These are phyloP conservation scores for Chlamydomonas incerta DNA, from an alignment of 139 green algal genomes.

Conservation along the genomic window DNA sequence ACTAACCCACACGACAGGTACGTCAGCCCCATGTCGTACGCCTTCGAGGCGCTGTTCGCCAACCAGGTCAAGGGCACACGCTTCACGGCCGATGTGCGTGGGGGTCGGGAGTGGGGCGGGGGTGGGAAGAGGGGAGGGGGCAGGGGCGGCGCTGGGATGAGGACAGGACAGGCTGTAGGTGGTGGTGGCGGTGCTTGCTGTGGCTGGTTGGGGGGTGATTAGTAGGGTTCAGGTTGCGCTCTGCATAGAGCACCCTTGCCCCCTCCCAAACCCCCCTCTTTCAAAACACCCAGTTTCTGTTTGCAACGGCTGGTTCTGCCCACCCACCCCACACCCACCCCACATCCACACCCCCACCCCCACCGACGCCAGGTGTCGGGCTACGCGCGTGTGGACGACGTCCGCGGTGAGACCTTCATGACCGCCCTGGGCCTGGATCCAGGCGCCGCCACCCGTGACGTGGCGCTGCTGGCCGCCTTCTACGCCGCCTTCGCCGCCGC, in stretches of 20 bases:
- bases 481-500: slow-evolving; percentile 7
- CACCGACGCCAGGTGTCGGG: neutral
- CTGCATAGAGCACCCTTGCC: no score
- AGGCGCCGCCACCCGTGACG: neutral
- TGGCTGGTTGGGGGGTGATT: no score
- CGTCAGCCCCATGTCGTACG: slow-evolving; percentile 50
- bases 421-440: neutral
- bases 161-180: no score
- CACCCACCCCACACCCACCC: no score
- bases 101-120: neutral
- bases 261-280: no score
- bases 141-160: no score
- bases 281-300: no score
- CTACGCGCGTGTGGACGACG: slow-evolving; percentile 33
- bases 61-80: slow-evolving; percentile 66
- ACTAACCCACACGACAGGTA: slow-evolving; percentile 22
- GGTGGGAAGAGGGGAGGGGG: no score
- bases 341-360: neutral
- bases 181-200: no score
- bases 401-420: slow-evolving; percentile 18
- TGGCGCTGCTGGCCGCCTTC: slow-evolving; percentile 10
- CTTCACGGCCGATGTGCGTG: slow-evolving; percentile 38
- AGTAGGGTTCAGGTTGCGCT: no score
- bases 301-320: no score
- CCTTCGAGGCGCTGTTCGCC: slow-evolving; percentile 63